Conservation (phyloP, 31 red algal species). For the Asparagopsis taxiformis region DNA sequence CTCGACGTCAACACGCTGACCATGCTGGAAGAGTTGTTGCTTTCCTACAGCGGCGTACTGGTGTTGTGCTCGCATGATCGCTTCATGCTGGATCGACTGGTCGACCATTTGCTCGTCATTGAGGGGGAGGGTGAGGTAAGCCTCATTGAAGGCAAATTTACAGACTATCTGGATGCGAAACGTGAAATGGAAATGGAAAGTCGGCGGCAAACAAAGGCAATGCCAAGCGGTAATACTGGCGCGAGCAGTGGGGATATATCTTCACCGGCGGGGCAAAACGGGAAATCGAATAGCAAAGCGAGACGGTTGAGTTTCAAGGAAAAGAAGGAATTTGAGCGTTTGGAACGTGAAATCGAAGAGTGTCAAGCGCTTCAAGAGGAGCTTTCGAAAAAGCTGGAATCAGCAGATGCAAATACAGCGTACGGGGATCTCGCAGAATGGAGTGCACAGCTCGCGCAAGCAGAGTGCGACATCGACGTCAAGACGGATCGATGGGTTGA, state of each 20-base stretch:
- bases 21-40: conserved; percentile 80
- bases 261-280: too few relatives aligned
- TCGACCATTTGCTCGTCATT: conserved; percentile 81
- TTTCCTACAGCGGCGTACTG: conserved; percentile 70
- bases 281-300: too few relatives aligned
- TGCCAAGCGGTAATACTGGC: too few relatives aligned
- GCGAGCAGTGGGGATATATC: too few relatives aligned
- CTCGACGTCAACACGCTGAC: conserved; percentile 85
- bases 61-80: conserved; percentile 87
- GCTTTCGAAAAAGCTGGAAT: conserved; percentile 19
- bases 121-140: conserved; percentile 74
- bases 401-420: not conserved
- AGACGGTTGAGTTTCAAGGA: conserved; percentile 72
- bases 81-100: conserved; percentile 76
- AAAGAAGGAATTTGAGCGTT: conserved; percentile 44
- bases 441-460: conserved; percentile 35
- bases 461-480: conserved; percentile 36
- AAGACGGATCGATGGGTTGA: conserved; percentile 80
- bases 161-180: conserved; percentile 61
- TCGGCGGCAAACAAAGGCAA: conserved; percentile 5
- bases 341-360: conserved; percentile 66
- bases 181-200: conserved; percentile 16
- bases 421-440: conserved; percentile 28
- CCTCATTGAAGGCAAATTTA: conserved; percentile 64
- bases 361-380: conserved; percentile 23